These are phyloP conservation scores for Sclerospora graminicola DNA, from an alignment of 352 stramenopile species.

Conservation along the genomic window DNA sequence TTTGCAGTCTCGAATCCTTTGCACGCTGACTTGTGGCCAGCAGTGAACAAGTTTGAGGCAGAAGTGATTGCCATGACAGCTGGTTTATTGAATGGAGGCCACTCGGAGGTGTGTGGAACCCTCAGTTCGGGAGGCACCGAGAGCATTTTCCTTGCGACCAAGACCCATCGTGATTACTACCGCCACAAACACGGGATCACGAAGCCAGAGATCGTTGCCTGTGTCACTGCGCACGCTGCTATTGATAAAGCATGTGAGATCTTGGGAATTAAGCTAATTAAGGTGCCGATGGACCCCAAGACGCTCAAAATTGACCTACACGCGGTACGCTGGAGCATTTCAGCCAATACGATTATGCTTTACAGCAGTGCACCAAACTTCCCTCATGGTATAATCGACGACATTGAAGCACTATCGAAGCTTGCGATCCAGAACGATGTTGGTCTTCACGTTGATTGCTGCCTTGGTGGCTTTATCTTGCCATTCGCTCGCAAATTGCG, in stretches of 20 bases:
- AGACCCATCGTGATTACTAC: constrained; percentile 87
- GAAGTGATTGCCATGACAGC: constrained; percentile 90
- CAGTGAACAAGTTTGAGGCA: constrained; percentile 90
- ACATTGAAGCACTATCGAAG: constrained; percentile 81
- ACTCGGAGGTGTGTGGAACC: constrained; percentile 75
- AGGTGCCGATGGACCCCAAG: constrained; percentile 78
- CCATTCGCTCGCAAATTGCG: constrained; percentile 79
- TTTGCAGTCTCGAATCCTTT: constrained; percentile 93
- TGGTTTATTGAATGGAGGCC: constrained; percentile 68
- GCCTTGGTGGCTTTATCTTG: constrained; percentile 94
- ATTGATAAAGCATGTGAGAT: constrained; percentile 96
- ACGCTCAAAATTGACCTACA: constrained; percentile 80
- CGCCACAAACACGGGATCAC: constrained; percentile 73
- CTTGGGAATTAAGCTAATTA: constrained; percentile 89
- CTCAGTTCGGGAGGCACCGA: constrained; percentile 94
- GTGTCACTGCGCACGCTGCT: constrained; percentile 90
- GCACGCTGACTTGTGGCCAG: no score
- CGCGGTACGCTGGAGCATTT: constrained; percentile 81
- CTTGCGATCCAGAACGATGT: constrained; percentile 85
- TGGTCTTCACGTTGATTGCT: constrained; percentile 96
- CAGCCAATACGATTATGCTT: constrained; percentile 83
- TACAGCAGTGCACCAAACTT: constrained; percentile 93
- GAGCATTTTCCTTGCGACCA: constrained; percentile 92
- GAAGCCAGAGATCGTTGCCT: constrained; percentile 85
- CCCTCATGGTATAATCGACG: constrained; percentile 95